These are phyloP conservation scores for Lactarius pseudohatsudake DNA, from an alignment of 768 basidiomycete genomes.

Conservation along the genomic window DNA sequence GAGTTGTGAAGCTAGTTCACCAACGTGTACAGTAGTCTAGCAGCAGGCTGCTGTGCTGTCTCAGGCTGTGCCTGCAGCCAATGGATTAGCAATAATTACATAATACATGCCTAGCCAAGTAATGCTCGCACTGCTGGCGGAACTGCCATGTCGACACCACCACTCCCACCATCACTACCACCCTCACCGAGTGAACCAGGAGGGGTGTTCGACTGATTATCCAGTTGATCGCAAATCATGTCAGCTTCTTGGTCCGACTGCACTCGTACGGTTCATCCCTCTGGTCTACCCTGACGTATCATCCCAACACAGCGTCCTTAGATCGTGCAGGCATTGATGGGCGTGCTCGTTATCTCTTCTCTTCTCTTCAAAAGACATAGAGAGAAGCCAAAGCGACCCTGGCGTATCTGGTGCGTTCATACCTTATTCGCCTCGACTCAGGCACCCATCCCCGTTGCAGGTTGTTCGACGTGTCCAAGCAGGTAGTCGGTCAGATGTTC, in stretches of 20 bases:
- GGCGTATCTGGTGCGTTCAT: conserved; percentile 81
- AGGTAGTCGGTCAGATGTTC: conserved; percentile 82
- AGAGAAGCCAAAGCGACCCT: conserved; percentile 81
- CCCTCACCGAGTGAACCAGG: conserved; percentile 7
- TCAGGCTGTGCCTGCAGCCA: not conserved
- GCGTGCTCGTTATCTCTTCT: conserved; percentile 84
- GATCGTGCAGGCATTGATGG: conserved; percentile 86
- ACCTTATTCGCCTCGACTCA: not conserved
- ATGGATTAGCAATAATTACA: not conserved
- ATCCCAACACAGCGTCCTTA: conserved; percentile 34
- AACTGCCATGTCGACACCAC: conserved; percentile 10
- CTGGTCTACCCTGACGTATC: not conserved
- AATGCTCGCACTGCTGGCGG: not conserved
- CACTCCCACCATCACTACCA: not conserved
- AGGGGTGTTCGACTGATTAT: conserved; percentile 35
- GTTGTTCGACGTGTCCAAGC: conserved; percentile 93
- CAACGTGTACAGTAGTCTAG: not conserved
- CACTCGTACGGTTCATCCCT: conserved; percentile 38
- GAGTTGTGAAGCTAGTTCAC: not conserved
- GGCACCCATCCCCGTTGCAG: conserved; percentile 39
- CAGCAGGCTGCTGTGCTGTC: not conserved
- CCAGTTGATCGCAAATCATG: conserved; percentile 47
- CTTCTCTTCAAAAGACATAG: conserved; percentile 86
- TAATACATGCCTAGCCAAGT: not conserved
- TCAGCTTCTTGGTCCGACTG: conserved; percentile 48